Conservation (phyloP, 257 asterid species). For the Nicotiana otophora region DNA sequence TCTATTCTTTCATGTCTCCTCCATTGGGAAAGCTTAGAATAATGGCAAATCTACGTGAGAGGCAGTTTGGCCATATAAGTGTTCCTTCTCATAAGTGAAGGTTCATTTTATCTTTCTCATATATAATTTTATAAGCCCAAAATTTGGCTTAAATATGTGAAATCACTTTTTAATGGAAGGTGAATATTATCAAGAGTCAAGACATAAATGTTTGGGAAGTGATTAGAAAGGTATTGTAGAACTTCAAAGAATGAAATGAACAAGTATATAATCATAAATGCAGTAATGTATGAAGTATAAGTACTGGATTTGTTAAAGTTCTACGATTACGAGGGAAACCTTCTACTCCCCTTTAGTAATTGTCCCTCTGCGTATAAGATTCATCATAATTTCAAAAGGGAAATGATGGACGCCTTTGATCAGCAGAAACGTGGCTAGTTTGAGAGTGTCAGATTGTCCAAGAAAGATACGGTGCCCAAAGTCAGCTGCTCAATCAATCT, state of each 20-base stretch:
- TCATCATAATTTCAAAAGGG: background rate
- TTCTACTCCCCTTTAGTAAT: background rate
- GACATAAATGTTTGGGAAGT: background rate
- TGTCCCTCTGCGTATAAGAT: background rate
- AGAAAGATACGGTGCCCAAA: background rate
- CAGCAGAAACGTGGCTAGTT: background rate
- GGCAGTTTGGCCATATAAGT: background rate
- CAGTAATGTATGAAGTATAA: background rate
- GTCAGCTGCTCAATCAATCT: background rate
- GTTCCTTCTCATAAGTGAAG: background rate
- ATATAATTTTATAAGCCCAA: background rate
- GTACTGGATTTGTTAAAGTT: background rate
- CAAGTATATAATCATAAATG: background rate
- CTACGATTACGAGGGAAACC: background rate
- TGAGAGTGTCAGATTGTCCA: background rate
- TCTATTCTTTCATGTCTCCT: background rate
- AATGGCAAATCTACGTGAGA: background rate
- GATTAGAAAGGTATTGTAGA: background rate
- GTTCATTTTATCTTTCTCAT: background rate
- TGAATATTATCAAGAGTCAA: background rate
- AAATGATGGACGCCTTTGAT: background rate
- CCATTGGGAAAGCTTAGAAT: background rate
- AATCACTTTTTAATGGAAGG: background rate
- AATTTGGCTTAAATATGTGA: background rate
- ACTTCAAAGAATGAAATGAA: background rate